Conservation (phyloP, 768 basidiomycete genomes). For the Macrolepiota albuminosa region DNA sequence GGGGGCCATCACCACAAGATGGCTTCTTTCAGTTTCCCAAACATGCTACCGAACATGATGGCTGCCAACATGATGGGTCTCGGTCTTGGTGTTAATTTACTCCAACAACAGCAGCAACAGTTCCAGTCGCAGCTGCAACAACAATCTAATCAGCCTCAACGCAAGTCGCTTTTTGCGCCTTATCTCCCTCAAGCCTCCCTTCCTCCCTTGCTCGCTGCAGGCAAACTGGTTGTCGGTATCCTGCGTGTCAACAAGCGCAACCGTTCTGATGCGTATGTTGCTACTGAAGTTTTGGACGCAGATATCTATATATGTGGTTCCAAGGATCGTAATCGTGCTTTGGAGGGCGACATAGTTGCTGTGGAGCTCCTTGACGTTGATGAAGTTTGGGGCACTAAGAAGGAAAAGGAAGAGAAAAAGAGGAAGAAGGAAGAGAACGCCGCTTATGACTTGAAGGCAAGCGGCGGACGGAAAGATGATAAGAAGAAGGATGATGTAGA, state of each 20-base stretch:
- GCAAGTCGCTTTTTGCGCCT: slow-evolving; percentile 97
- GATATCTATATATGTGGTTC: slow-evolving; percentile 99
- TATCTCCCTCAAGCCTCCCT: slow-evolving; percentile 97
- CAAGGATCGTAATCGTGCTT: slow-evolving; percentile 95
- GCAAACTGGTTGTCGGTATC: slow-evolving; percentile 96
- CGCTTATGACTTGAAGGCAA: slow-evolving; percentile 81
- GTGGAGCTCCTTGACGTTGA: slow-evolving; percentile 97
- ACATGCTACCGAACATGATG: slow-evolving; percentile 97
- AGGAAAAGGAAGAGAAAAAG: slow-evolving; percentile 99
- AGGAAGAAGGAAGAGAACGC: slow-evolving; percentile 99
- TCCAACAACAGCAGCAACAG: slow-evolving; percentile 92
- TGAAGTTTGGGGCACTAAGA: slow-evolving; percentile 98
- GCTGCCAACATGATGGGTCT: slow-evolving; percentile 95
- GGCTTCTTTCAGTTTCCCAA: slow-evolving; percentile 96
- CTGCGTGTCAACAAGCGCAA: slow-evolving; percentile 98
- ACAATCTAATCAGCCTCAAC: slow-evolving; percentile 86
- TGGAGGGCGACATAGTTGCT: slow-evolving; percentile 98
- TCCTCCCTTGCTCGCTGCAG: slow-evolving; percentile 92
- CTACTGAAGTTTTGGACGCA: slow-evolving; percentile 96
- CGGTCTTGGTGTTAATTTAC: slow-evolving; percentile 74
- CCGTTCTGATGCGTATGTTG: slow-evolving; percentile 96
- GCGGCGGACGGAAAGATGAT: slow-evolving; percentile 82
- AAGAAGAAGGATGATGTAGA: slow-evolving; percentile 99
- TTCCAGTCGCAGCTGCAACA: slow-evolving; percentile 96
- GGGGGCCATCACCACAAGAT: slow-evolving; percentile 96